Evolutionary conservation across 2,329 filamentous ascomycete genomes (phyloP), one percentile per base, ranked within the genome.

Genomic region (Colletotrichum destructivum): DNA sequence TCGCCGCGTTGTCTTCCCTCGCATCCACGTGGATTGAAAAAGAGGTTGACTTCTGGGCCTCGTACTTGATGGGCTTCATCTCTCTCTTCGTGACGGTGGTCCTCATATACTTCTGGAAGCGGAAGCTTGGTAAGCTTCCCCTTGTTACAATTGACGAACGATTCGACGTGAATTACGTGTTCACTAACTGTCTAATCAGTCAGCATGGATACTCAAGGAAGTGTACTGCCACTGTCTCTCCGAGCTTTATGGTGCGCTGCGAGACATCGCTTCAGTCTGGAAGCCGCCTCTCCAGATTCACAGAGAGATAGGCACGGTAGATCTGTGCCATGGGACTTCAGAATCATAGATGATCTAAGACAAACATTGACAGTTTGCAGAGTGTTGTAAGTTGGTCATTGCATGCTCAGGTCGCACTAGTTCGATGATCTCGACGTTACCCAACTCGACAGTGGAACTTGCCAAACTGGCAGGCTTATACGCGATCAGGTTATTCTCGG

Each of bases 321-420:
- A 55, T 77, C 81, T 3, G 80, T 87, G 23, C 81, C 83, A 1
- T 92, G 90, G 90, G 85, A 89, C 60, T 89, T 91, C 76, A 82
- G 83, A 71, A 92, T 92, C 75, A 82, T 92, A 52, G 88, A 91
- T 26, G 90, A 92, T 76, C 79, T 92, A 68, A 89, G 88, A 78
- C 88, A 88, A 84, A 70, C 90, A 87, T 8, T 92, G 88, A 60
- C 72, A 13, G 74, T 67, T 9, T 77, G 76, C 82, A 87, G 88
- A 67, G 89, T 92, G 62, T 91, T 92, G 74, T 74, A 64, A 55
- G 74, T 70, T 52, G 13, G 42, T 0, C 9, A 11, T 9, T 35
- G 31, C 31, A 35, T 11, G 1, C 31, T 11, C 31, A 35, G 31
- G 31, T 35, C 2, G 31, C 31, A 35, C 0, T 35, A 35, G 31